phyloP scores from a whole-genome alignment of 2,329 filamentous ascomycete species.

The Ascochyta fabae region DNA sequence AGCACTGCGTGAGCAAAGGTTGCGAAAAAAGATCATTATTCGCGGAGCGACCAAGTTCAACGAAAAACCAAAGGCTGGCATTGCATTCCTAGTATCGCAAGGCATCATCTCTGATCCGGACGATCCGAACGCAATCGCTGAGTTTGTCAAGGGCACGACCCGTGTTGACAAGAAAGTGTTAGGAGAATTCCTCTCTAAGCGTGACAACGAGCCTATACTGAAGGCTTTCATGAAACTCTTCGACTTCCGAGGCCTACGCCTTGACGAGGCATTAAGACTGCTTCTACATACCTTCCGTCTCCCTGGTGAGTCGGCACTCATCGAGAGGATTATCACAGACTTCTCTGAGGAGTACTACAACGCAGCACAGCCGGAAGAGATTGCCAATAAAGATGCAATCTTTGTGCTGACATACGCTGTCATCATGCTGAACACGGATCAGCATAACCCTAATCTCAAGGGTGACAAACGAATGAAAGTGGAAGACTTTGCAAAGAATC shows the following conservation, averaged over 20 bases:
- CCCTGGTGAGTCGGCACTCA: slow-evolving; percentile 89
- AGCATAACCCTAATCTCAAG: slow-evolving; percentile 91
- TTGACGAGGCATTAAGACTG: slow-evolving; percentile 87
- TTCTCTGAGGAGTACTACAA: slow-evolving; percentile 87
- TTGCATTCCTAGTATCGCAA: slow-evolving; percentile 83
- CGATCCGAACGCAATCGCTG: slow-evolving; percentile 79
- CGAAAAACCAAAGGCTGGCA: slow-evolving; percentile 86
- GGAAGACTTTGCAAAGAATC: slow-evolving; percentile 82
- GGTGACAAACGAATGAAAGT: slow-evolving; percentile 81
- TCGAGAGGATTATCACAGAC: slow-evolving; percentile 86
- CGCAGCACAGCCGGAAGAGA: slow-evolving; percentile 71
- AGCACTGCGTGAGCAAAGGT: slow-evolving; percentile 72
- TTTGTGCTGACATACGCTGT: slow-evolving; percentile 94
- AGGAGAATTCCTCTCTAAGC: slow-evolving; percentile 93
- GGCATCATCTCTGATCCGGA: slow-evolving; percentile 81
- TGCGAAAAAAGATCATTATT: slow-evolving; percentile 86
- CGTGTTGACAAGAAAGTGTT: slow-evolving; percentile 88
- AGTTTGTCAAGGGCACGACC: slow-evolving; percentile 85
- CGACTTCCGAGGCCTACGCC: slow-evolving; percentile 82
- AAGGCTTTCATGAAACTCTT: slow-evolving; percentile 86
- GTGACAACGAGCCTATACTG: slow-evolving; percentile 82
- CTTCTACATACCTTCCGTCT: slow-evolving; percentile 92
- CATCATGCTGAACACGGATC: slow-evolving; percentile 96
- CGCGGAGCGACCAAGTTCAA: slow-evolving; percentile 91
- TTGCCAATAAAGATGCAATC: slow-evolving; percentile 85